These are phyloP conservation scores for Dimocarpus longan DNA, from an alignment of 345 rosid species.

Conservation along the genomic window DNA sequence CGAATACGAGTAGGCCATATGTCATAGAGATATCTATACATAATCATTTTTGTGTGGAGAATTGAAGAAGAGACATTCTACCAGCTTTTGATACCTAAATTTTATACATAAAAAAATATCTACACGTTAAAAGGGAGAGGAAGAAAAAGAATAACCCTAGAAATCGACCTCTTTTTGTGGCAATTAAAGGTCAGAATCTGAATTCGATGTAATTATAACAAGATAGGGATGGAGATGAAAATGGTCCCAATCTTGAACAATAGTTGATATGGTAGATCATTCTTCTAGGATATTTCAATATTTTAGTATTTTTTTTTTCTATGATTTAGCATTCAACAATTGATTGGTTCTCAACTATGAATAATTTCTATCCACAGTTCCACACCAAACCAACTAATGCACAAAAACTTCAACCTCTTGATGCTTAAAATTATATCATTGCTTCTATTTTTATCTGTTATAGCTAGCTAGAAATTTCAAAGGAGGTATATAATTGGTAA, in stretches of 20 bases:
- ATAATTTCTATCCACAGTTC: not conserved
- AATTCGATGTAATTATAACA: constrained; percentile 9
- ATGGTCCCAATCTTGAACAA: constrained; percentile 1
- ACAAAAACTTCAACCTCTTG: not conserved
- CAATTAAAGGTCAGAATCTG: constrained; percentile 1
- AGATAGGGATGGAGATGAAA: not conserved
- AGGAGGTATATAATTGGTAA: not conserved
- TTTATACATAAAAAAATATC: not conserved
- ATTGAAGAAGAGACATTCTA: constrained; percentile 23
- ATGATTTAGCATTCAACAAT: not conserved
- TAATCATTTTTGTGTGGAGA: constrained; percentile 26
- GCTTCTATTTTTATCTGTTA: not conserved
- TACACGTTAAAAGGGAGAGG: not conserved
- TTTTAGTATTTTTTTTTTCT: not conserved
- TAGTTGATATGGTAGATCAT: not conserved
- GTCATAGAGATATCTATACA: constrained; percentile 22
- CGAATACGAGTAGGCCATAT: constrained; percentile 36
- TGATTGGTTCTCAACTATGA: not conserved
- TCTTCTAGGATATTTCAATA: not conserved
- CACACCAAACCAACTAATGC: not conserved
- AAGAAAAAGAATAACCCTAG: not conserved
- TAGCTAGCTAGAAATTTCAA: not conserved
- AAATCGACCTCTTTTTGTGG: constrained; percentile 11
- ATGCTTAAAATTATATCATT: not conserved
- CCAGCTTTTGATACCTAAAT: constrained; percentile 14